Base-by-base conservation (phyloP, 768 basidiomycete genomes). In the Hortiboletus flavorubellus region DNA sequence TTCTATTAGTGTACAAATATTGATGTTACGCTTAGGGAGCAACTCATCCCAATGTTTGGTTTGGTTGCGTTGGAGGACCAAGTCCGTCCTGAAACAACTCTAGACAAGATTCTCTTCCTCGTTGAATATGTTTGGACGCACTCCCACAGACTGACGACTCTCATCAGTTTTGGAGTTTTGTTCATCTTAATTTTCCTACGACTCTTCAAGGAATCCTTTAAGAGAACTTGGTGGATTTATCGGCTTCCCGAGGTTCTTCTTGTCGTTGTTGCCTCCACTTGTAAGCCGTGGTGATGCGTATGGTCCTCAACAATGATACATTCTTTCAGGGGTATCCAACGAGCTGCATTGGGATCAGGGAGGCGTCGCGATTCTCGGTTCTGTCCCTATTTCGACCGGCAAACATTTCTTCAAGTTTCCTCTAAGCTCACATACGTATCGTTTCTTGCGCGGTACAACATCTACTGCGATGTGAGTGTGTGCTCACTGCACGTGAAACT, bases 21-120 rank as follows among this genome's bases (percentile, higher is more conserved):
- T 59, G 49, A 50, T 31, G 8, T 39, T 33, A 12, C 14, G 6
- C 34, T 31, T 49, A 91, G 89, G 41, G 88, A 90, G 70, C 90
- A 94, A 67, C 74, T 94, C 16, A 85, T 93, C 29, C 92, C 94
- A 0, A 94, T 98, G 89, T 80, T 97, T 45, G 94, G 94, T 26
- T 78, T 98, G 26, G 73, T 73, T 7, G 71, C 72, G 3, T 74
- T 91, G 11, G 78, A 82, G 57, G 79, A 78, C 51, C 41, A 66
- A 16, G 48, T 81, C 11, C 81, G 86, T 63, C 86, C 86, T 4
- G 75, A 87, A 60, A 79, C 85, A 3, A 86, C 92, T 0, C 60
- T 90, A 21, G 85, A 89, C 55, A 98, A 98, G 69, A 67, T 89
- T 11, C 15, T 82, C 8, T 98, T 98, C 72, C 71, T 98, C 16